Conservation (phyloP, 192 early-diverging fungal genomes). For the Paraglomus occultum region DNA sequence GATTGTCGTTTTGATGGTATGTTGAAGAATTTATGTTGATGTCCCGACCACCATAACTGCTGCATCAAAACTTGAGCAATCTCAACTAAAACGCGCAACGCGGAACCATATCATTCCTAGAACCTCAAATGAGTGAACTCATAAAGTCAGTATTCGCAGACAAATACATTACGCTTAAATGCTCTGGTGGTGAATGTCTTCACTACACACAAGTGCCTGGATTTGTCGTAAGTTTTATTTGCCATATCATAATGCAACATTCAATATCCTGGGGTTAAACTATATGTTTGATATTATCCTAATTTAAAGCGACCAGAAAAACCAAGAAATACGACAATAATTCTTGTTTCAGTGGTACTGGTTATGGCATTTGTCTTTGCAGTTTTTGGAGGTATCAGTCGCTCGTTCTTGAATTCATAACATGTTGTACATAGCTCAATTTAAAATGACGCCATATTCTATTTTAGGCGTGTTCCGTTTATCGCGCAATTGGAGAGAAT, state of each 20-base stretch:
- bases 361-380: constrained; percentile 42
- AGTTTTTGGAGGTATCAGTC: constrained; percentile 32
- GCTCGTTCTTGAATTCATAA: constrained; percentile 33
- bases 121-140: constrained; percentile 81
- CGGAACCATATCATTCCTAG: constrained; percentile 33
- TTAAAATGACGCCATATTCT: not conserved
- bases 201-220: constrained; percentile 86
- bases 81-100: not conserved
- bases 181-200: constrained; percentile 82
- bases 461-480: constrained; percentile 8
- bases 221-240: constrained; percentile 42
- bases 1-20: constrained; percentile 55
- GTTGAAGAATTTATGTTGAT: not conserved
- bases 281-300: not conserved
- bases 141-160: constrained; percentile 82
- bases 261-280: not conserved
- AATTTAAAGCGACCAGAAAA: constrained; percentile 41
- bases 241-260: not conserved
- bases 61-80: not conserved
- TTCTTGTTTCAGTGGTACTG: constrained; percentile 40
- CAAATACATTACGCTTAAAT: constrained; percentile 73
- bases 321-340: constrained; percentile 37
- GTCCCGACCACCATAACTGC: not conserved
- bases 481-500: constrained; percentile 24
- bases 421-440: not conserved